Evolutionary conservation across 805 yeast genomes (phyloP).

Genomic region (Huiozyma naganishii): DNA sequence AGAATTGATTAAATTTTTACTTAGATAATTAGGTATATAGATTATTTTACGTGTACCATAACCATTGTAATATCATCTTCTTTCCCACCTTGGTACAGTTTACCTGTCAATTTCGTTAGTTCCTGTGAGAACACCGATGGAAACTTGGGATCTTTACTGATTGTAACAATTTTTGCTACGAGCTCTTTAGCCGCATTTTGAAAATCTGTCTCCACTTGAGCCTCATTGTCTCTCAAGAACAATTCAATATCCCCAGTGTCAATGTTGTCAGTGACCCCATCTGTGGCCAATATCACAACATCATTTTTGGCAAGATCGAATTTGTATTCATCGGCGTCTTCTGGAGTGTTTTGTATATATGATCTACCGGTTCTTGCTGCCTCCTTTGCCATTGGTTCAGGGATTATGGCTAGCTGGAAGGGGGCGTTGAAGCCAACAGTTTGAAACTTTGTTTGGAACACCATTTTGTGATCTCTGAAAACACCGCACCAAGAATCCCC

Average conservation of each 20-base stretch:
- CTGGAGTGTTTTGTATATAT: constrained; percentile 63
- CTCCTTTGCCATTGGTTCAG: constrained; percentile 42
- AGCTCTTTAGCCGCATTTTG: constrained; percentile 41
- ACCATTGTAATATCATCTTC: constrained; percentile 90
- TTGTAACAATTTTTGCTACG: constrained; percentile 53
- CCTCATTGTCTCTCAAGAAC: constrained; percentile 44
- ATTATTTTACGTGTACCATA: constrained; percentile 47
- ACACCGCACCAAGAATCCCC: constrained; percentile 96
- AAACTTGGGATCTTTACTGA: constrained; percentile 61
- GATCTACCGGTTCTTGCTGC: constrained; percentile 47
- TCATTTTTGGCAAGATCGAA: constrained; percentile 65
- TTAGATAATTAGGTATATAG: neutral
- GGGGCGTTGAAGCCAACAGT: constrained; percentile 89
- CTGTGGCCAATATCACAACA: constrained; percentile 77
- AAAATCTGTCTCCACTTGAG: constrained; percentile 25
- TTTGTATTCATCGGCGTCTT: constrained; percentile 52
- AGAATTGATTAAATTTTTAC: neutral
- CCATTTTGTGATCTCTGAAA: constrained; percentile 52
- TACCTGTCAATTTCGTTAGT: constrained; percentile 14
- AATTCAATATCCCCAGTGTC: constrained; percentile 59
- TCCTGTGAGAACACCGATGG: constrained; percentile 83
- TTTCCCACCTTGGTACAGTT: constrained; percentile 71
- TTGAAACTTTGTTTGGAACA: constrained; percentile 63
- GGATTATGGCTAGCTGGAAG: constrained; percentile 78
- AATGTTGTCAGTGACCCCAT: constrained; percentile 86